A percentile compares a stretch with the other conserved stretches of the same genome.
Evolutionary conservation across 768 basidiomycete genomes (phyloP).

Genomic region (Panaeolus cyanescens): DNA sequence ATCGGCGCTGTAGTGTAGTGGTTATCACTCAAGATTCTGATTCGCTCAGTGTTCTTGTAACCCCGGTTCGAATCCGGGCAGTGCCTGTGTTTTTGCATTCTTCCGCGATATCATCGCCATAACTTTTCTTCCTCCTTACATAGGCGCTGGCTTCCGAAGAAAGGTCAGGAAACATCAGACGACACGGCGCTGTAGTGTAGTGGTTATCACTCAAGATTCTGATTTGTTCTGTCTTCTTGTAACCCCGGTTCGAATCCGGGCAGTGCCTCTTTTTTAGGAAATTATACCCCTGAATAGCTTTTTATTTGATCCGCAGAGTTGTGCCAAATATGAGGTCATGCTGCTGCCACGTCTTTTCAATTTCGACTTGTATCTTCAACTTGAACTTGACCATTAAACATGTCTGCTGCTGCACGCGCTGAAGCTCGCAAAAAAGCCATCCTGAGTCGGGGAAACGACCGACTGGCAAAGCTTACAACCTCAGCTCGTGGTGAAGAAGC

Average conservation of each 20-base stretch:
- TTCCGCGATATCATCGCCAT: neutral
- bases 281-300: neutral
- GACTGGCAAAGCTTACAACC: slow-evolving; percentile 78
- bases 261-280: slow-evolving; percentile 1
- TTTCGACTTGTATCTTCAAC: neutral
- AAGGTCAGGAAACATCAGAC: neutral
- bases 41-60: slow-evolving; percentile 5
- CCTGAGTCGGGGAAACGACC: slow-evolving; percentile 67
- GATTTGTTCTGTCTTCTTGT: slow-evolving; percentile 17
- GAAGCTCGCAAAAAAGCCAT: slow-evolving; percentile 82
- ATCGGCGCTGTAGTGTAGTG: slow-evolving; percentile 4
- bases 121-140: neutral
- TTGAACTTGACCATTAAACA: slow-evolving; percentile 11
- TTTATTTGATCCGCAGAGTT: slow-evolving; percentile 9
- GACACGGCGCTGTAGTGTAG: slow-evolving; percentile 27
- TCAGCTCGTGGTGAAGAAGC: slow-evolving; percentile 72
- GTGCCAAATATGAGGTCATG: slow-evolving; percentile 23
- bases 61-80: slow-evolving; percentile 12
- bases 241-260: slow-evolving; percentile 23
- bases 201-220: slow-evolving; percentile 30
- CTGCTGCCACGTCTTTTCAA: slow-evolving; percentile 15
- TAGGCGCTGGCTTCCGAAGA: neutral
- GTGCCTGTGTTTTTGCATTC: neutral
- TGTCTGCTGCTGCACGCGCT: slow-evolving; percentile 64
- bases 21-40: slow-evolving; percentile 5